These are phyloP conservation scores for Cucumis melo DNA, from an alignment of 306 rosid species.

Conservation along the genomic window DNA sequence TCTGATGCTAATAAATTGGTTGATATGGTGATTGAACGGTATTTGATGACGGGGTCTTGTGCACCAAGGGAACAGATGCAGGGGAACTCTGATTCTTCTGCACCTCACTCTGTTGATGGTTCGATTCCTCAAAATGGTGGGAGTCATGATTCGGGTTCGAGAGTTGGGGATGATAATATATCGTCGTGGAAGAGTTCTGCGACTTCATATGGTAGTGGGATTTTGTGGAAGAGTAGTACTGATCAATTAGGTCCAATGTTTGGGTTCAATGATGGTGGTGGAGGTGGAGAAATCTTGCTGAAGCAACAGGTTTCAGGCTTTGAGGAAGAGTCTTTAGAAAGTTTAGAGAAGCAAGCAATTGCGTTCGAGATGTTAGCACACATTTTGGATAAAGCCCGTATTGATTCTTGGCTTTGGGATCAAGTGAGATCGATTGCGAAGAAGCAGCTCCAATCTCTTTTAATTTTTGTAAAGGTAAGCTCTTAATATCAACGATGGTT, in stretches of 20 bases:
- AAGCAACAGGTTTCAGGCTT: constrained; percentile 58
- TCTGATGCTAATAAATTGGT: constrained; percentile 46
- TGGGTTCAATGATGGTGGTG: constrained; percentile 44
- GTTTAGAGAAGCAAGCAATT: constrained; percentile 77
- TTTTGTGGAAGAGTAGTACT: constrained; percentile 47
- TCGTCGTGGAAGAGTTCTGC: constrained; percentile 43
- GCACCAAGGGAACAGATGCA: constrained; percentile 29
- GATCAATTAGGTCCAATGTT: constrained; percentile 52
- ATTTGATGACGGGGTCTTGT: constrained; percentile 16
- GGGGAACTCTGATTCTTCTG: constrained; percentile 37
- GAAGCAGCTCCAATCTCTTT: constrained; percentile 73
- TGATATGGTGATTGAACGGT: constrained; percentile 46
- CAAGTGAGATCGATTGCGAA: constrained; percentile 66
- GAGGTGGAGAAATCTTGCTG: constrained; percentile 25
- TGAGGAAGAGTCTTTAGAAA: constrained; percentile 80
- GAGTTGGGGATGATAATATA: constrained; percentile 35
- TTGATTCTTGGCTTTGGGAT: constrained; percentile 65
- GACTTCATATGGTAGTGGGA: constrained; percentile 46
- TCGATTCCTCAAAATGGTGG: constrained; percentile 46
- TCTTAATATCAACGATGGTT: background rate
- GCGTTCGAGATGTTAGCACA: constrained; percentile 77
- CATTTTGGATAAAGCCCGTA: constrained; percentile 39
- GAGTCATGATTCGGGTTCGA: constrained; percentile 43
- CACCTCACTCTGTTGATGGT: constrained; percentile 40
- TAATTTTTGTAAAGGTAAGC: constrained; percentile 68